Percentiles rank a stretch among this genome's conserved stretches.
Conservation (phyloP, 164 flowering plant species). For the Umbilicus rupestris region DNA sequence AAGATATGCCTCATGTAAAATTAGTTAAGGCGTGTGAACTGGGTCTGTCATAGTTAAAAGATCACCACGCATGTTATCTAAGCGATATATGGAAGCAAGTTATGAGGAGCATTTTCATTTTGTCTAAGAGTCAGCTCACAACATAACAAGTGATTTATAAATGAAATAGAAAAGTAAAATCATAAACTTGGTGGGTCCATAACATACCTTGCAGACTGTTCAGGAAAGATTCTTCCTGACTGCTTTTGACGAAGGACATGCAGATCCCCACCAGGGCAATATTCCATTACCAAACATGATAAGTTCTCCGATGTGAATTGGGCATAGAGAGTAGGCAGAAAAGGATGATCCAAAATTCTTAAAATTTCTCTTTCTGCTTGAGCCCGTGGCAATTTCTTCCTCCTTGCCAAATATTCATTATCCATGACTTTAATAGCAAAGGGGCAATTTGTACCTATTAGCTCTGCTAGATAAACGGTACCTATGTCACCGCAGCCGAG, state of each 20-base stretch:
- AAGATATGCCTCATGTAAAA: too few relatives aligned
- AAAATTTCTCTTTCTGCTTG: constrained; percentile 70
- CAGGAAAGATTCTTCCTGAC: constrained; percentile 49
- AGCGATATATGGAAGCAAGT: too few relatives aligned
- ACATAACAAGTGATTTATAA: too few relatives aligned
- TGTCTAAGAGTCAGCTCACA: too few relatives aligned
- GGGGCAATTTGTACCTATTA: constrained; percentile 44
- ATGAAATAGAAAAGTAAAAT: too few relatives aligned
- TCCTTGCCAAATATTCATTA: constrained; percentile 57
- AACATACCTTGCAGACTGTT: constrained; percentile 63
- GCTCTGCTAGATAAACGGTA: constrained; percentile 74
- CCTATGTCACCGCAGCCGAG: constrained; percentile 86
- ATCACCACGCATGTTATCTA: too few relatives aligned
- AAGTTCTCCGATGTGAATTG: constrained; percentile 58
- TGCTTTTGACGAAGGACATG: constrained; percentile 80
- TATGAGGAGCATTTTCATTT: too few relatives aligned
- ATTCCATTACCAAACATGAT: constrained; percentile 80
- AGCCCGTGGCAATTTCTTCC: constrained; percentile 78
- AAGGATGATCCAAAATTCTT: constrained; percentile 75
- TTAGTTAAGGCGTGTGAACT: too few relatives aligned
- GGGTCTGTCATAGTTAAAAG: too few relatives aligned
- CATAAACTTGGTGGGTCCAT: too few relatives aligned
- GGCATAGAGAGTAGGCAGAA: constrained; percentile 64
- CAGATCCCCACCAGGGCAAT: constrained; percentile 83
- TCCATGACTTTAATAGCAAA: constrained; percentile 91